phyloP scores from a whole-genome alignment of 345 rosid species.

The Arabidopsis arenosa region DNA sequence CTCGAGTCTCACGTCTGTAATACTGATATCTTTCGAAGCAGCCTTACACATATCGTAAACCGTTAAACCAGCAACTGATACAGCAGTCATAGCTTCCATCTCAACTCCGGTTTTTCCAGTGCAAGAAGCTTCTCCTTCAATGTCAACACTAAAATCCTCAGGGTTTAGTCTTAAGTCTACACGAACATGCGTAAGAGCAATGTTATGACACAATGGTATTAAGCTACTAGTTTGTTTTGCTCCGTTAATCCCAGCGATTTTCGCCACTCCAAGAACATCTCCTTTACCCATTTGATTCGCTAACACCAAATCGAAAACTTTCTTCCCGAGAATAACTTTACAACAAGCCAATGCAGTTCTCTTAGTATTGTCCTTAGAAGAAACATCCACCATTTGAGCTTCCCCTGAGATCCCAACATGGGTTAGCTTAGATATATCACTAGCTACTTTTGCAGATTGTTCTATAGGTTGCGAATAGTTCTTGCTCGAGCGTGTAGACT shows the following conservation, averaged over 20 bases:
- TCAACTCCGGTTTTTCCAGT: slow-evolving; percentile 92
- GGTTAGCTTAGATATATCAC: slow-evolving; percentile 49
- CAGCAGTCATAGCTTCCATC: slow-evolving; percentile 95
- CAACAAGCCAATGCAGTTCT: slow-evolving; percentile 82
- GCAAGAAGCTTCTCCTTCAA: slow-evolving; percentile 82
- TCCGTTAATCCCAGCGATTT: slow-evolving; percentile 86
- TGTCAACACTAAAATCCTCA: slow-evolving; percentile 64
- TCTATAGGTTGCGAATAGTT: neutral
- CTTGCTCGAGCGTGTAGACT: neutral
- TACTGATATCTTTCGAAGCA: slow-evolving; percentile 79
- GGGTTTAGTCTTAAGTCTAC: slow-evolving; percentile 71
- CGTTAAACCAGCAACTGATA: slow-evolving; percentile 78
- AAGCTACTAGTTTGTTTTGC: slow-evolving; percentile 88
- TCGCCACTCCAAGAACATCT: slow-evolving; percentile 92
- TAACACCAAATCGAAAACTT: slow-evolving; percentile 77
- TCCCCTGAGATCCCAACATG: slow-evolving; percentile 70
- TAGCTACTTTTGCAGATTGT: slow-evolving; percentile 40
- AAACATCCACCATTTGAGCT: slow-evolving; percentile 97
- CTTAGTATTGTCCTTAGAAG: slow-evolving; percentile 64
- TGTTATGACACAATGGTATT: slow-evolving; percentile 90
- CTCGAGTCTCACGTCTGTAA: slow-evolving; percentile 68
- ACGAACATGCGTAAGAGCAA: slow-evolving; percentile 64
- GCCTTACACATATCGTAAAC: slow-evolving; percentile 99
- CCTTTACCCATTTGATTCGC: slow-evolving; percentile 90
- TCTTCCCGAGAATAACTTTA: slow-evolving; percentile 73